Percentiles rank a stretch among this genome's conserved stretches.
Evolutionary conservation across 208 protist species (phyloP).

Genomic region (Trypanosoma avium): DNA sequence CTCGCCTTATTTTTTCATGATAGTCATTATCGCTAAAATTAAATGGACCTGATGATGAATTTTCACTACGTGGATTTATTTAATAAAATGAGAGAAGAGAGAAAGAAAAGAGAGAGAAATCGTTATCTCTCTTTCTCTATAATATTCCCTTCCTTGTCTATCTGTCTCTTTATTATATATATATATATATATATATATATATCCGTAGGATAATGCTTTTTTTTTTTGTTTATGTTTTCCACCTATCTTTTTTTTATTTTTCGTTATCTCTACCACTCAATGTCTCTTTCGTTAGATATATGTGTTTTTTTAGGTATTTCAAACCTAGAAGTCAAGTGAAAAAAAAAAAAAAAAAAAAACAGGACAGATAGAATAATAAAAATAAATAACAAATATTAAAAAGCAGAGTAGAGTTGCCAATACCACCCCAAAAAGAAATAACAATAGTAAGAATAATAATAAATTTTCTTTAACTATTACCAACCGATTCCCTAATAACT

Average conservation of each 20-base stretch:
- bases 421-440: conserved; percentile 1
- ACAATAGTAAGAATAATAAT: no score
- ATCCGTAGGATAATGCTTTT: background rate
- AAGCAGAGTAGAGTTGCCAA: conserved; percentile 15
- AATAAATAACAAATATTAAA: conserved; percentile 15
- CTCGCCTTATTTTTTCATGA: background rate
- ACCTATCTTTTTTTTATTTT: no score
- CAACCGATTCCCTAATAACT: no score
- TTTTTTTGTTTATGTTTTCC: no score
- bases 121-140: background rate
- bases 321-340: conserved; percentile 7
- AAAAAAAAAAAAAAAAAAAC: conserved; percentile 13
- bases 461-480: no score
- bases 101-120: background rate
- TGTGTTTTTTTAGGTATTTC: no score
- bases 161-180: background rate
- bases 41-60: background rate
- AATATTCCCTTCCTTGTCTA: no score
- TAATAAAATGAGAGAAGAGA: no score
- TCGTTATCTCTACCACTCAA: no score
- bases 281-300: no score
- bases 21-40: conserved; percentile 16
- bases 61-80: no score
- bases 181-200: conserved; percentile 22
- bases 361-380: conserved; percentile 5